Percentiles rank a stretch among this genome's conserved stretches.
These are phyloP conservation scores for Termitomyces sp. DNA, from an alignment of 768 basidiomycete species.

Conservation along the genomic window DNA sequence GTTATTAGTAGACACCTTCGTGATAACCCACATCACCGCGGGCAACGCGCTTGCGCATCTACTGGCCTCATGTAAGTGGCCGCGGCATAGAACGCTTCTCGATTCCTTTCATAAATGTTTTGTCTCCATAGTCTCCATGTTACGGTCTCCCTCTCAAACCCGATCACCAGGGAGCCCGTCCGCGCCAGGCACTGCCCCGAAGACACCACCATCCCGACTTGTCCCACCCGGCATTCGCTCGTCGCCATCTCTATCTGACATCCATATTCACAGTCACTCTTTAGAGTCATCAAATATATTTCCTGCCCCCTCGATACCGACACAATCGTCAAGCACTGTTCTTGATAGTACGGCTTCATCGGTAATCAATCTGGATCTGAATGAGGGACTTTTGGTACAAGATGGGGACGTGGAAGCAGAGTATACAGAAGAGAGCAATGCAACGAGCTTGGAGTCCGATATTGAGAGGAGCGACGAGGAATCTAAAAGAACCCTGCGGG, in stretches of 20 bases:
- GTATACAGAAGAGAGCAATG: constrained; percentile 51
- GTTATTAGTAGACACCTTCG: too few relatives aligned
- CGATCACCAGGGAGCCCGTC: constrained; percentile 13
- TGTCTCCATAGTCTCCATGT: constrained; percentile 14
- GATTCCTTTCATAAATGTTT: neutral
- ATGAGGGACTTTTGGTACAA: constrained; percentile 68
- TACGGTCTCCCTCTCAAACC: constrained; percentile 22
- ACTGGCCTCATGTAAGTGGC: neutral
- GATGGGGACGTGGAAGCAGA: constrained; percentile 62
- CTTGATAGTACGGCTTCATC: constrained; percentile 72
- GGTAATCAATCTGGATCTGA: constrained; percentile 59
- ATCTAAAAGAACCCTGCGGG: constrained; percentile 62
- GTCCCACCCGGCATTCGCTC: constrained; percentile 50
- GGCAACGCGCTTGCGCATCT: neutral
- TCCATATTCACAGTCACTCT: constrained; percentile 53
- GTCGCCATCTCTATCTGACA: constrained; percentile 52
- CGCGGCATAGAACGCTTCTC: neutral
- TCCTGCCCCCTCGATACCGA: constrained; percentile 25
- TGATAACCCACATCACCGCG: neutral
- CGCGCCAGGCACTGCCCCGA: constrained; percentile 12
- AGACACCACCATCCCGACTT: constrained; percentile 50
- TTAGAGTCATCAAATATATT: constrained; percentile 27
- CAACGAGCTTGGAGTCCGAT: constrained; percentile 37
- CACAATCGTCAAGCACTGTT: constrained; percentile 26
- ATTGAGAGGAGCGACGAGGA: constrained; percentile 45